Conservation (phyloP, 1,284 basidiomycete genomes). For the Cutaneotrichosporon dermatis region DNA sequence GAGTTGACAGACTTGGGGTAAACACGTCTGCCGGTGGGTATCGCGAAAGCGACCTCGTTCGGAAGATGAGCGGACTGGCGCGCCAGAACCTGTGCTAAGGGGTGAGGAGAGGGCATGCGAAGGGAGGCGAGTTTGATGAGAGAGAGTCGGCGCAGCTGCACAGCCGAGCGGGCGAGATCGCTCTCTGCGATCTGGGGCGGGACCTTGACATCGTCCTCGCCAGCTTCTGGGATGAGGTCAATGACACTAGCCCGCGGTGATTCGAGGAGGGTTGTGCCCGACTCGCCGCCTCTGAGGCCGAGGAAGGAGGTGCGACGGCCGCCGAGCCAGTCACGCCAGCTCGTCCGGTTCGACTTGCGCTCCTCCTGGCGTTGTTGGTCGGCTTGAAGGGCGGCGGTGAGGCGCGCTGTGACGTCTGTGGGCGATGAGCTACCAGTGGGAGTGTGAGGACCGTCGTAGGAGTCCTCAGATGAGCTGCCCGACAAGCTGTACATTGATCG, state of each 20-base stretch:
- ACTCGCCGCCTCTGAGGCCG: conserved; percentile 9
- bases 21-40: conserved; percentile 35
- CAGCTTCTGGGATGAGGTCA: conserved; percentile 6
- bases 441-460: conserved; percentile 35
- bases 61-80: conserved; percentile 37
- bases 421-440: conserved; percentile 19
- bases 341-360: conserved; percentile 6
- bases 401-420: conserved; percentile 16
- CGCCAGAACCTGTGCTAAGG: conserved; percentile 31
- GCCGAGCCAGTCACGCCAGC: conserved; percentile 20
- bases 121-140: conserved; percentile 35
- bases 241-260: conserved; percentile 10
- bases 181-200: conserved; percentile 2
- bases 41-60: conserved; percentile 39
- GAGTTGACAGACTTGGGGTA: conserved; percentile 40
- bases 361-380: conserved; percentile 9
- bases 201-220: not conserved
- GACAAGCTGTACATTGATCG: conserved; percentile 31
- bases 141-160: conserved; percentile 35
- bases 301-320: conserved; percentile 15
- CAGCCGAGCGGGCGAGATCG: conserved; percentile 15
- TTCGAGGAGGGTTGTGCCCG: conserved; percentile 8
- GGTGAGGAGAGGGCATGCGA: conserved; percentile 41
- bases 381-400: conserved; percentile 8
- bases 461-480: conserved; percentile 21